Base-by-base conservation (phyloP, 148 eudicot species). In the Talinum fruticosum region DNA sequence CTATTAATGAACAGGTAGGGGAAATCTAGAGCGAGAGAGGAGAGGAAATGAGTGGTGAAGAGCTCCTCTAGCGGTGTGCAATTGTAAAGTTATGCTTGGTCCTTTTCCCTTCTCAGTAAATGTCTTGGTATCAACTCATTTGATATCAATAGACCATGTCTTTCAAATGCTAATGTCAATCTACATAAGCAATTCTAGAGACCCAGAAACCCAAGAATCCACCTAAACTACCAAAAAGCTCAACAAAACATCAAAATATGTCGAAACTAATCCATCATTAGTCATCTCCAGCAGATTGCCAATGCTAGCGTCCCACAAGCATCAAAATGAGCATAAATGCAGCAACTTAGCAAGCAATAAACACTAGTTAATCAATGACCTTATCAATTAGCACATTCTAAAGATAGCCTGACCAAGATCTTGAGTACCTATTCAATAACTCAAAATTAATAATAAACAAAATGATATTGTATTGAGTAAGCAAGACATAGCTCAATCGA, bases 311-410 rank as follows among this genome's bases (percentile, higher is more conserved):
- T 67, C 65, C 51, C n/a, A n/a, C n/a, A n/a, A n/a, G n/a, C n/a
- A n/a, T n/a, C n/a, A n/a, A 61, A 70, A 77, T 66, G 26, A 37
- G 16, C 26, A 73, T 21, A 16, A 81, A 14, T 57, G 67, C 19
- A 38, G 44, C 77, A 72, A 57, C 69, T 51, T 23, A 78, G 38
- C 78, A 57, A 67, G 66, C 74, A 77, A 61, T 72, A 69, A 44
- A 53, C 75, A 69, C 18, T 41, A 78, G 4, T 30, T 68, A 71
- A 15, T 36, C 51, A 38, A 14, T 4, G 18, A 69, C 33, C 7
- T 2, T 21, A 8, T 32, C 7, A 72, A 72, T 26, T 18, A 73
- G 29, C n/a, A 73, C 57, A 47, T 47, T 61, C 71, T 75, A 80
- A 54, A 80, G n/a, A 66, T n/a, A 66, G 24, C 70, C 70, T 26